Percentiles rank a stretch among this genome's conserved stretches.
Conservation (phyloP, 2,329 filamentous ascomycete genomes). For the Conoideocrella luteorostrata region DNA sequence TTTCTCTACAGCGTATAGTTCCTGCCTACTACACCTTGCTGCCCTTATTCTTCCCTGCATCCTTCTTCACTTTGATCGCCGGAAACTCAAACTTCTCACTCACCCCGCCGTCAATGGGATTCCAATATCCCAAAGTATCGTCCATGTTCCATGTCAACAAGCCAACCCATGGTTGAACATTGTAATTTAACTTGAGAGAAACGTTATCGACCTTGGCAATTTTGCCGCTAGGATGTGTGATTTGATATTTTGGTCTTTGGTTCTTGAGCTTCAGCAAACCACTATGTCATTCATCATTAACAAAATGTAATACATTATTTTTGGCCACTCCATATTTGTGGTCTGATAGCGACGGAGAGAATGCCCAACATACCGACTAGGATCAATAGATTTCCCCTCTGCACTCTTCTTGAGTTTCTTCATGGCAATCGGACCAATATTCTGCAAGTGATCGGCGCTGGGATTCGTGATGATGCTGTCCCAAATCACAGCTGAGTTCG, state of each 20-base stretch:
- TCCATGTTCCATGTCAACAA: constrained; percentile 72
- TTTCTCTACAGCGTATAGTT: no score
- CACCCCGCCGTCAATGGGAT: constrained; percentile 55
- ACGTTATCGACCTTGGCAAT: constrained; percentile 70
- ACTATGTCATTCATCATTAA: constrained; percentile 30
- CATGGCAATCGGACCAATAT: constrained; percentile 52
- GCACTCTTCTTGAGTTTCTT: constrained; percentile 57
- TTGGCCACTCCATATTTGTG: background rate
- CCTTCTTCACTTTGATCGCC: constrained; percentile 53
- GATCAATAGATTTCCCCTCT: constrained; percentile 54
- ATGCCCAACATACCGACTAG: constrained; percentile 44
- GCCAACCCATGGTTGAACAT: constrained; percentile 96
- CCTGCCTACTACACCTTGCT: constrained; percentile 6
- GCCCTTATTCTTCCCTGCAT: constrained; percentile 13
- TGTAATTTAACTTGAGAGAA: constrained; percentile 80
- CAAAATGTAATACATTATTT: background rate
- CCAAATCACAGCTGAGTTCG: constrained; percentile 85
- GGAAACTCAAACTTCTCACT: constrained; percentile 62
- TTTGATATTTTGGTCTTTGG: constrained; percentile 93
- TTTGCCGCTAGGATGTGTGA: constrained; percentile 79
- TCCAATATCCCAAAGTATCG: constrained; percentile 54
- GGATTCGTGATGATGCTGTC: constrained; percentile 83
- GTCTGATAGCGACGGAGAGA: no score
- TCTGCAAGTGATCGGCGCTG: constrained; percentile 56
- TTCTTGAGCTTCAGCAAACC: constrained; percentile 73